Conservation (phyloP, 1,284 basidiomycete species). For the Cutaneotrichosporon spelunceum region DNA sequence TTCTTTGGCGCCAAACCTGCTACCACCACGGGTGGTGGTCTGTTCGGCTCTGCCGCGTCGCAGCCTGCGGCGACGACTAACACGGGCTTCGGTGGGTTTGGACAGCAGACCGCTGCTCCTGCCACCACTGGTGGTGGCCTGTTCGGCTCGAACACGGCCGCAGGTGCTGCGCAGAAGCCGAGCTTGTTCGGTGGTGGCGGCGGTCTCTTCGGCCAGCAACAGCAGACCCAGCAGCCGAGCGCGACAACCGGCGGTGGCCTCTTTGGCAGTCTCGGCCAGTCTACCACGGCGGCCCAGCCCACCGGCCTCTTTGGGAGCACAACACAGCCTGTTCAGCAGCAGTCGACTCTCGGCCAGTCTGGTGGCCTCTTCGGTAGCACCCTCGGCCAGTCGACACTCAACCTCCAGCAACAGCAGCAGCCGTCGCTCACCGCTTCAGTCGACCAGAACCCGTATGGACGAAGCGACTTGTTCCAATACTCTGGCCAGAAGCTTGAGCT, state of each 20-base stretch:
- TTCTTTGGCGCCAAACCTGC: conserved; percentile 54
- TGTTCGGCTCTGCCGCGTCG: conserved; percentile 34
- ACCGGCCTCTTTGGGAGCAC: conserved; percentile 35
- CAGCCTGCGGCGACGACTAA: conserved; percentile 15
- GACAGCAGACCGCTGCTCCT: conserved; percentile 19
- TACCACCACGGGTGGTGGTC: conserved; percentile 21
- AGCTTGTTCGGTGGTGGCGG: conserved; percentile 29
- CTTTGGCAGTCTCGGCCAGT: conserved; percentile 22
- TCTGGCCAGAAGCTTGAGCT: conserved; percentile 46
- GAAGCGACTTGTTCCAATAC: conserved; percentile 61
- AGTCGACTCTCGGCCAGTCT: conserved; percentile 27
- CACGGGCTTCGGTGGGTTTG: conserved; percentile 31
- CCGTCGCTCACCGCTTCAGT: conserved; percentile 72
- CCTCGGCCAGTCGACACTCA: conserved; percentile 40
- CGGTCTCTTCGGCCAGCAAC: conserved; percentile 45
- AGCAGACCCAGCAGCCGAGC: conserved; percentile 27
- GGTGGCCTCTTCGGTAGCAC: conserved; percentile 29
- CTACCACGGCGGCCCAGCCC: conserved; percentile 5
- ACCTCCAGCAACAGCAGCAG: conserved; percentile 41
- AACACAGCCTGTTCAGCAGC: conserved; percentile 19
- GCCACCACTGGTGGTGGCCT: conserved; percentile 17
- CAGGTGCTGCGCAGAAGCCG: conserved; percentile 12
- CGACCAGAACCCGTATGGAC: conserved; percentile 79
- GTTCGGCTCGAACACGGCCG: conserved; percentile 23
- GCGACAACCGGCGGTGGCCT: conserved; percentile 20